Evolutionary conservation across 352 stramenopile genomes (phyloP).

Genomic region (Globisporangium spiculum): DNA sequence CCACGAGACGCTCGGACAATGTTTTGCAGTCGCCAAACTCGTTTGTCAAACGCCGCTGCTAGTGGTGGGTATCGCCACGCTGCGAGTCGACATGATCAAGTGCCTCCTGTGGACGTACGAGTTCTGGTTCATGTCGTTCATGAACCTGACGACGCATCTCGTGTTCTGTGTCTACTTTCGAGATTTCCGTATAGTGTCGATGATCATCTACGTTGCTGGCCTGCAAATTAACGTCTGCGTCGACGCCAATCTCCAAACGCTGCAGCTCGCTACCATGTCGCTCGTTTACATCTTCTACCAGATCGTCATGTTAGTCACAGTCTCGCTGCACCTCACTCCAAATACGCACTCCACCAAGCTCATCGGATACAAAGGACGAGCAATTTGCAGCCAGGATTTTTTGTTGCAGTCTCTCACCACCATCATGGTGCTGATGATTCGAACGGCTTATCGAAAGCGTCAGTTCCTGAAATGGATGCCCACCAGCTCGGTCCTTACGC

Average conservation of each 20-base stretch:
- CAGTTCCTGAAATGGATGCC: background rate
- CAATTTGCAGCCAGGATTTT: background rate
- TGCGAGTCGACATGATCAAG: slow-evolving; percentile 13
- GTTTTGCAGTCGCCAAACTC: slow-evolving; percentile 3
- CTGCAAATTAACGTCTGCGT: slow-evolving; percentile 3
- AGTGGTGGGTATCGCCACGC: background rate
- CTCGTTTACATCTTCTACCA: slow-evolving; percentile 1
- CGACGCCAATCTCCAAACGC: slow-evolving; percentile 4
- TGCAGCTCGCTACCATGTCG: background rate
- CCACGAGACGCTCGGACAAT: background rate
- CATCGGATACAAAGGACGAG: background rate
- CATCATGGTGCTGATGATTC: slow-evolving; percentile 11
- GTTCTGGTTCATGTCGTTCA: slow-evolving; percentile 17
- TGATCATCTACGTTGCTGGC: background rate
- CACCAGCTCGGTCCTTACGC: slow-evolving; percentile 6
- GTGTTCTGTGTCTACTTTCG: background rate
- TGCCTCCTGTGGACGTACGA: slow-evolving; percentile 11
- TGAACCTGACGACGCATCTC: background rate
- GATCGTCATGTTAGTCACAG: background rate
- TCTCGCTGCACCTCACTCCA: slow-evolving; percentile 6
- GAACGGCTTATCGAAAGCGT: slow-evolving; percentile 19
- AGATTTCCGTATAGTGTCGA: background rate
- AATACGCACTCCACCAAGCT: background rate
- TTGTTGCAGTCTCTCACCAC: slow-evolving; percentile 19
- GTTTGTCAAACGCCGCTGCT: background rate